Conservation (phyloP, 1,284 basidiomycete species). For the Cutaneotrichosporon cavernicola region DNA sequence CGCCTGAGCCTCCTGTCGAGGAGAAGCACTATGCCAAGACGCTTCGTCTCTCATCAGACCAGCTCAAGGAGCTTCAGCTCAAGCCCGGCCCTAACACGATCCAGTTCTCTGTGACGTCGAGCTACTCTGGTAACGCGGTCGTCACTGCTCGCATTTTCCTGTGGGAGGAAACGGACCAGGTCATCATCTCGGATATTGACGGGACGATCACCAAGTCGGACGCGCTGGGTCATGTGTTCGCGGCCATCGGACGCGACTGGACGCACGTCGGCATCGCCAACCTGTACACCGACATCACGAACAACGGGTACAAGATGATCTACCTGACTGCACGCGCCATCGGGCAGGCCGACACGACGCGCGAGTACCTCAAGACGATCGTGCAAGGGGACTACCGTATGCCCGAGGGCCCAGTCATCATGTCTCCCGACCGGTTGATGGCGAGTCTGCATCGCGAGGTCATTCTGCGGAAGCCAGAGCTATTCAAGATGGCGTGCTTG, state of each 20-base stretch:
- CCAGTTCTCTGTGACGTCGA: conserved; percentile 82
- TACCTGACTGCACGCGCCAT: conserved; percentile 97
- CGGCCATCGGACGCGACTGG: conserved; percentile 99
- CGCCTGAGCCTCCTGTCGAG: conserved; percentile 11
- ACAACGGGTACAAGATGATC: conserved; percentile 98
- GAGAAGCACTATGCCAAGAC: conserved; percentile 79
- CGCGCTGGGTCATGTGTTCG: conserved; percentile 94
- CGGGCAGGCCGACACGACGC: conserved; percentile 94
- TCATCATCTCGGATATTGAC: conserved; percentile 97
- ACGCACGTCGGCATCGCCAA: conserved; percentile 98
- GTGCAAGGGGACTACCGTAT: conserved; percentile 93
- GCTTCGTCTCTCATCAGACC: conserved; percentile 77
- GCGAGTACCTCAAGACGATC: conserved; percentile 92
- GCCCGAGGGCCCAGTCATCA: conserved; percentile 97
- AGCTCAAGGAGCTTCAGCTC: conserved; percentile 83
- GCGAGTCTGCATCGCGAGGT: conserved; percentile 93
- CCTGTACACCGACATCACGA: conserved; percentile 91
- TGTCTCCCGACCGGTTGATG: conserved; percentile 97
- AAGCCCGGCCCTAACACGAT: conserved; percentile 88
- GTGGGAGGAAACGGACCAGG: conserved; percentile 85
- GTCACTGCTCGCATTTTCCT: conserved; percentile 93
- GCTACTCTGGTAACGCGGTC: conserved; percentile 79
- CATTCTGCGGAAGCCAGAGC: conserved; percentile 97
- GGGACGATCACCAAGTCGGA: conserved; percentile 99
- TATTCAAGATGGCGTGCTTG: conserved; percentile 99